Evolutionary conservation across 495 filamentous ascomycete species (phyloP).

Genomic region (Aspergillus bridgeri): DNA sequence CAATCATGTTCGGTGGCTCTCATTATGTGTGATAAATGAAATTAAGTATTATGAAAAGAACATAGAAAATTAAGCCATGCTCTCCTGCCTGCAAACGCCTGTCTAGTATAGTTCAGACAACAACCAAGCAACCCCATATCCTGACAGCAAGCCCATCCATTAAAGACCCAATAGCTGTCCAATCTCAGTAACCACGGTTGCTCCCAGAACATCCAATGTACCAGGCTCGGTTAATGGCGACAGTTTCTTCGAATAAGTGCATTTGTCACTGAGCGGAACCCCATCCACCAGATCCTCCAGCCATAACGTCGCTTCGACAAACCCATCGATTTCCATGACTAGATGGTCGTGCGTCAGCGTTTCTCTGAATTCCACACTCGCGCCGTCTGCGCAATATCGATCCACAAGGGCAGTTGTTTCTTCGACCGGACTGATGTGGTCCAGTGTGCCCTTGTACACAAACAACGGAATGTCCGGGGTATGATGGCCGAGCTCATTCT

Average conservation of each 20-base stretch:
- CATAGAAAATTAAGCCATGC: neutral
- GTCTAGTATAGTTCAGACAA: neutral
- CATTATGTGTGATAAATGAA: neutral
- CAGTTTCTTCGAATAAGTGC: neutral
- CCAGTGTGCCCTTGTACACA: constrained; percentile 43
- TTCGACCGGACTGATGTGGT: constrained; percentile 33
- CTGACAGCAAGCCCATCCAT: neutral
- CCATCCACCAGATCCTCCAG: constrained; percentile 1
- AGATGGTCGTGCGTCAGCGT: constrained; percentile 33
- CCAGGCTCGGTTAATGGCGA: neutral
- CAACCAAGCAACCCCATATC: neutral
- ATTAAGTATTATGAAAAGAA: neutral
- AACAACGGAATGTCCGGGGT: constrained; percentile 41
- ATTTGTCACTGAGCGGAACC: neutral
- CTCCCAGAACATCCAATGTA: neutral
- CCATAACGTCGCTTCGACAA: constrained; percentile 1
- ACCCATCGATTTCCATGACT: neutral
- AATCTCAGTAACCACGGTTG: neutral
- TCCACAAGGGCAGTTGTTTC: constrained; percentile 38
- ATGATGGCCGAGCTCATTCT: constrained; percentile 1
- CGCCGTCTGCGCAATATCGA: constrained; percentile 29
- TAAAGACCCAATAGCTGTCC: neutral
- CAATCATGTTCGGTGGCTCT: too few relatives aligned
- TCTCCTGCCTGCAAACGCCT: neutral
- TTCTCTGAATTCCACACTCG: constrained; percentile 36